A percentile compares a stretch with the other conserved stretches of the same genome.
Evolutionary conservation across 345 rosid genomes (phyloP).

Genomic region (Cardiospermum halicacabum): DNA sequence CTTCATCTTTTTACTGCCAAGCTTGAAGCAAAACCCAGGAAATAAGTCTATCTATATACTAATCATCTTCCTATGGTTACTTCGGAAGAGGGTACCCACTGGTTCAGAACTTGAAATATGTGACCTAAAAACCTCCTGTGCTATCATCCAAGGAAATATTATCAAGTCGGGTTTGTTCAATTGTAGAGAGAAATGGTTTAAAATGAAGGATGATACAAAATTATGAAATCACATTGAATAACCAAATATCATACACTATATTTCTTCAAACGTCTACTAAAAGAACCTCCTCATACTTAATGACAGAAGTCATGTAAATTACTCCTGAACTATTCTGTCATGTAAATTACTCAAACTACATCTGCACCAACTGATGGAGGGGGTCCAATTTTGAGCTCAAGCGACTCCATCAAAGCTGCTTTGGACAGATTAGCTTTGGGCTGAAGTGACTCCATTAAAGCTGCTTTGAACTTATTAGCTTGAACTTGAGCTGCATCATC

Average conservation of each 20-base stretch:
- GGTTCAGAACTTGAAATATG: no score
- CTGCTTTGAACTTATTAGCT: not conserved
- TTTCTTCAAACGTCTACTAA: not conserved
- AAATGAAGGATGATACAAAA: not conserved
- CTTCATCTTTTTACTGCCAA: no score
- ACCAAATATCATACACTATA: not conserved
- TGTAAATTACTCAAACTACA: constrained; percentile 2
- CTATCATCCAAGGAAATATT: no score
- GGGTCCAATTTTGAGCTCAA: constrained; percentile 20
- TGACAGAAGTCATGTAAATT: not conserved
- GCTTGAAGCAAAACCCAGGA: no score
- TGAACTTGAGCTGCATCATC: not conserved
- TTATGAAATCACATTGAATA: no score
- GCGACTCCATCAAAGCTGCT: constrained; percentile 8
- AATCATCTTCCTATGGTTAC: no score
- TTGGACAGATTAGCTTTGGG: constrained; percentile 5
- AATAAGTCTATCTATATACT: no score
- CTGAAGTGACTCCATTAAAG: constrained; percentile 12
- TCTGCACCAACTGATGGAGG: constrained; percentile 16
- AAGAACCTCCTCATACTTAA: not conserved
- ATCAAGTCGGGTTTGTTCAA: no score
- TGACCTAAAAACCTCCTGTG: no score
- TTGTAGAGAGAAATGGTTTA: no score
- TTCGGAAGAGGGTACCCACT: no score
- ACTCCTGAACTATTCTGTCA: not conserved